Conservation (phyloP, 768 basidiomycete genomes). For the Calocybe indica region DNA sequence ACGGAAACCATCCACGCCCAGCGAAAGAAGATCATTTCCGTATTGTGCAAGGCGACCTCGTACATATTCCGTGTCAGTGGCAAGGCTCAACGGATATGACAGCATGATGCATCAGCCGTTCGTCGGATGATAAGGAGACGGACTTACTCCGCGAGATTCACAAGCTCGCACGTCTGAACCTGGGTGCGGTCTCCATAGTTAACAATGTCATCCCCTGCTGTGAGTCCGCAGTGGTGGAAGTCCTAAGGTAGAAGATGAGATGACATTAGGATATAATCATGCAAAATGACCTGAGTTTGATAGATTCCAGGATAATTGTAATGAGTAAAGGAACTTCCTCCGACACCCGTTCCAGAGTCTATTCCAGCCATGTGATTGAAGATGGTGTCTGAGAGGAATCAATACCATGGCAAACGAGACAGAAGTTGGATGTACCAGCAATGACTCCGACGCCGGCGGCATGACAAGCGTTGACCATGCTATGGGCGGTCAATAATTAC, state of each 20-base stretch:
- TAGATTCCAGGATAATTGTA: constrained; percentile 49
- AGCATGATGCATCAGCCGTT: neutral
- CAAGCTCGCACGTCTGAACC: constrained; percentile 53
- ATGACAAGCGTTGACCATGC: constrained; percentile 48
- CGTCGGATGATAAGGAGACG: constrained; percentile 2
- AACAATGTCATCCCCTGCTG: constrained; percentile 45
- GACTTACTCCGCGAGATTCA: constrained; percentile 45
- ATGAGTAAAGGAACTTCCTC: constrained; percentile 45
- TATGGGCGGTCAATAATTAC: constrained; percentile 6
- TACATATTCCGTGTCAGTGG: constrained; percentile 58
- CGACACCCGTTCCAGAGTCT: constrained; percentile 43
- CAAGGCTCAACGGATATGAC: constrained; percentile 33
- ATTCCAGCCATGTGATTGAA: constrained; percentile 62
- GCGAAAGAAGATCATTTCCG: constrained; percentile 52
- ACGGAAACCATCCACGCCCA: constrained; percentile 58
- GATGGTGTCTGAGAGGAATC: constrained; percentile 36
- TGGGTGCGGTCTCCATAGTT: constrained; percentile 47
- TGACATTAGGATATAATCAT: neutral
- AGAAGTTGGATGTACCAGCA: constrained; percentile 26
- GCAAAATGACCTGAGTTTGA: constrained; percentile 27
- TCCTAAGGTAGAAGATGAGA: constrained; percentile 22
- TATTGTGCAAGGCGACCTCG: constrained; percentile 48
- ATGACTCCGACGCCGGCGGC: constrained; percentile 53
- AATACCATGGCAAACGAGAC: neutral
- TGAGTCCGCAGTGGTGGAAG: constrained; percentile 62